A percentile compares a stretch with the other conserved stretches of the same genome.
Evolutionary conservation across 164 flowering plant species (phyloP).

Genomic region (Hamamelis virginiana): DNA sequence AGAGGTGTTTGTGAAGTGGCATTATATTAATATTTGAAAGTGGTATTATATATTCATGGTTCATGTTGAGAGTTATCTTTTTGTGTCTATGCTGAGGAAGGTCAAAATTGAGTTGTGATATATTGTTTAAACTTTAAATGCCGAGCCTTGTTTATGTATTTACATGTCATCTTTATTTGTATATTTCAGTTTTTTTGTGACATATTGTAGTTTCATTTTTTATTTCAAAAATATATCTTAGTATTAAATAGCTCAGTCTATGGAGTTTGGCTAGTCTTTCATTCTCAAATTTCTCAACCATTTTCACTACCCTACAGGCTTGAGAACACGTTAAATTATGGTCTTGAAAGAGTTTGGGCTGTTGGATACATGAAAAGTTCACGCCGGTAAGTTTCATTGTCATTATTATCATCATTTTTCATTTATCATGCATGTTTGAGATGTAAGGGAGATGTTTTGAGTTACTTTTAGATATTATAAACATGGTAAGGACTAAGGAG

Average conservation of each 20-base stretch:
- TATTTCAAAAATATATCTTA: too few species aligned
- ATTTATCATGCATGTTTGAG: background rate
- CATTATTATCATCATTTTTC: background rate
- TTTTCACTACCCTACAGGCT: constrained; percentile 53
- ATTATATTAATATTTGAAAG: too few species aligned
- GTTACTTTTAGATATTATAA: background rate
- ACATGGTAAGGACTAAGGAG: background rate
- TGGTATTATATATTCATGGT: too few species aligned
- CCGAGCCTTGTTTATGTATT: background rate
- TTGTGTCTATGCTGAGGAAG: background rate
- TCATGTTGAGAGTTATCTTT: background rate
- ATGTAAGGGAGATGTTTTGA: background rate
- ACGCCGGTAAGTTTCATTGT: constrained; percentile 50
- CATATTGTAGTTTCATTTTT: background rate
- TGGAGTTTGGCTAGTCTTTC: background rate
- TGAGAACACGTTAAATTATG: constrained; percentile 88
- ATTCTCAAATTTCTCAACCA: constrained; percentile 1
- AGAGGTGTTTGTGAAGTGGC: too few species aligned
- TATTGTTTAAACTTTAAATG: background rate
- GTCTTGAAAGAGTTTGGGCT: constrained; percentile 96
- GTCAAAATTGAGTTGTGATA: background rate
- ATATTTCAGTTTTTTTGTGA: too few species aligned
- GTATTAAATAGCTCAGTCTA: background rate
- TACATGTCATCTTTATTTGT: background rate
- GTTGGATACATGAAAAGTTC: constrained; percentile 83